Conservation (phyloP, 2,329 filamentous ascomycete species). For the Botrytis galanthina region DNA sequence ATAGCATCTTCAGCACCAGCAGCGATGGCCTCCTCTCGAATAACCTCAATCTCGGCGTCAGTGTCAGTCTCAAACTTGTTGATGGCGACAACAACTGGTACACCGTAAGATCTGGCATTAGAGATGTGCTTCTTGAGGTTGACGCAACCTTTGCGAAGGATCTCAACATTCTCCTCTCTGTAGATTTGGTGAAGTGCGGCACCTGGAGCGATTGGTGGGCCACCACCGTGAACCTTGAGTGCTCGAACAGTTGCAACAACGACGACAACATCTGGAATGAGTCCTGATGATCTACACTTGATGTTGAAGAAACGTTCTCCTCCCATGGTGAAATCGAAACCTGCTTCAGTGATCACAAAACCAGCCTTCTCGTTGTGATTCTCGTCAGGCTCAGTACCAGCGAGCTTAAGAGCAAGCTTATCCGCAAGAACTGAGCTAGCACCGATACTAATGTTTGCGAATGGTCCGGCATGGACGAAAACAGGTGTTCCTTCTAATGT, state of each 20-base stretch:
- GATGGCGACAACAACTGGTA: constrained; percentile 94
- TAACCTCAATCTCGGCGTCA: constrained; percentile 82
- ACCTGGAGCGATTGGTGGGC: constrained; percentile 87
- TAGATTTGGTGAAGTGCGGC: constrained; percentile 84
- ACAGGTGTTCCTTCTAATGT: constrained; percentile 95
- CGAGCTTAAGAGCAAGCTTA: constrained; percentile 91
- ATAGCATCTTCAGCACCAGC: constrained; percentile 94
- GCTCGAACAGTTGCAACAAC: constrained; percentile 94
- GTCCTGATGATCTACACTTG: constrained; percentile 93
- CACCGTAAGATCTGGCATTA: constrained; percentile 84
- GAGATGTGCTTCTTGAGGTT: constrained; percentile 94
- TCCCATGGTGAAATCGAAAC: constrained; percentile 99
- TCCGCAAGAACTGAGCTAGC: constrained; percentile 94
- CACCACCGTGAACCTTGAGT: constrained; percentile 94
- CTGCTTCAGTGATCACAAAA: constrained; percentile 94
- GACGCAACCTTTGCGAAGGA: constrained; percentile 84
- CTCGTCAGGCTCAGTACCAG: constrained; percentile 90
- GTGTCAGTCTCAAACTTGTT: constrained; percentile 96
- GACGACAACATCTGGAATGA: constrained; percentile 89
- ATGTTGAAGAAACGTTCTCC: constrained; percentile 99
- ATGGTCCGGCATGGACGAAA: constrained; percentile 95
- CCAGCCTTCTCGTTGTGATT: constrained; percentile 78
- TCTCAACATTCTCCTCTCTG: constrained; percentile 87
- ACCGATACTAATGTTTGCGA: constrained; percentile 97
- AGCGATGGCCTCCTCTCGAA: constrained; percentile 85